phyloP scores from a whole-genome alignment of 495 filamentous ascomycete species.

The Penicillium ucsense region DNA sequence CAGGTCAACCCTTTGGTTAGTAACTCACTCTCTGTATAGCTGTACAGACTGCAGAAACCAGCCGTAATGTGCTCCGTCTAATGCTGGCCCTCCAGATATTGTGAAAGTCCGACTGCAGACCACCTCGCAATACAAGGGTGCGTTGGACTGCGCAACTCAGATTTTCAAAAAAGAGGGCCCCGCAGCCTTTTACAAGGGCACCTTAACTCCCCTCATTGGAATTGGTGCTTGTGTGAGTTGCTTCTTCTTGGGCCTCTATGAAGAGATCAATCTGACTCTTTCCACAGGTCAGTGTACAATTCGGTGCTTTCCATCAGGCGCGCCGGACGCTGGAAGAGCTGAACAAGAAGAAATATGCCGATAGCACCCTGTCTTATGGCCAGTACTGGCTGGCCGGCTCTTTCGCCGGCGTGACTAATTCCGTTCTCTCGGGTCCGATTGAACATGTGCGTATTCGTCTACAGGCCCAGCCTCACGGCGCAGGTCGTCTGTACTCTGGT shows the following conservation, averaged over 20 bases:
- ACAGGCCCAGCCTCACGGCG: constrained; percentile 91
- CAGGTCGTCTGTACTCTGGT: constrained; percentile 65
- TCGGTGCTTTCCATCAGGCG: constrained; percentile 92
- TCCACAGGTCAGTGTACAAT: constrained; percentile 78
- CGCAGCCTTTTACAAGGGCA: constrained; percentile 95
- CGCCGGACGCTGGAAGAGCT: constrained; percentile 72
- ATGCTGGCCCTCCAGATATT: constrained; percentile 55
- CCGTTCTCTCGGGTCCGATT: constrained; percentile 79
- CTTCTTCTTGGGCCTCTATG: neutral
- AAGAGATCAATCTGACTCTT: constrained; percentile 3
- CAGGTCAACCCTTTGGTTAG: constrained; percentile 87
- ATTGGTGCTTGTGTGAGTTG: constrained; percentile 83
- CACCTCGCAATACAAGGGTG: constrained; percentile 65
- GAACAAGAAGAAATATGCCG: constrained; percentile 48
- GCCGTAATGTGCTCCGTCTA: constrained; percentile 6
- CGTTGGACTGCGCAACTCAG: constrained; percentile 66
- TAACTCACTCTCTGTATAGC: neutral
- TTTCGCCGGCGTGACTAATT: constrained; percentile 88
- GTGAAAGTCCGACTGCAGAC: constrained; percentile 97
- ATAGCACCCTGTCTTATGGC: constrained; percentile 52
- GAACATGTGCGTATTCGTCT: constrained; percentile 97
- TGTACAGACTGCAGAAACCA: neutral
- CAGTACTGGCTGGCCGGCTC: constrained; percentile 90
- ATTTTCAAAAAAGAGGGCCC: constrained; percentile 86
- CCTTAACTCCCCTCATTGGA: constrained; percentile 87